A percentile compares a stretch with the other conserved stretches of the same genome.
phyloP scores from a whole-genome alignment of 495 filamentous ascomycete species.

The Rhypophila decipiens region DNA sequence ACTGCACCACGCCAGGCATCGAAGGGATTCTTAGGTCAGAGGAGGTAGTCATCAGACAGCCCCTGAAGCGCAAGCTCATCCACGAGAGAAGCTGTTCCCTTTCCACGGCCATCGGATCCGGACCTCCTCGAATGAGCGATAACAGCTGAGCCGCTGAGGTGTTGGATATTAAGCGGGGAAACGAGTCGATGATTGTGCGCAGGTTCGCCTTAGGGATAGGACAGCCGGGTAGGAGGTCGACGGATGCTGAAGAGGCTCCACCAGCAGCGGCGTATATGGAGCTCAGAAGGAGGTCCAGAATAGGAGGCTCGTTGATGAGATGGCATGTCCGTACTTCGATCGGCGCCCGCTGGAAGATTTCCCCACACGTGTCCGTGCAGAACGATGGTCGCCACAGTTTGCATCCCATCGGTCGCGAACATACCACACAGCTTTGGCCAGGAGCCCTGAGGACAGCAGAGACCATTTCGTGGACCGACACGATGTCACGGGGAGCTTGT shows the following conservation, averaged over 20 bases:
- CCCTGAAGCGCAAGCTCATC: slow-evolving; percentile 6
- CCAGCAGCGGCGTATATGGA: slow-evolving; percentile 4
- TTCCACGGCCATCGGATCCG: neutral
- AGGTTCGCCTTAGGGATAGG: neutral
- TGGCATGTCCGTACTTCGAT: slow-evolving; percentile 5
- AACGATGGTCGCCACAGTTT: slow-evolving; percentile 3
- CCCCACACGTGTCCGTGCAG: slow-evolving; percentile 2
- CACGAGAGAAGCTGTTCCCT: slow-evolving; percentile 4
- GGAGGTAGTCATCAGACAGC: slow-evolving; percentile 7
- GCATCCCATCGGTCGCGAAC: neutral
- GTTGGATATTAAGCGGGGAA: slow-evolving; percentile 2
- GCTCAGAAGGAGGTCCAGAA: slow-evolving; percentile 6
- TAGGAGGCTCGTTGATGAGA: slow-evolving; percentile 6
- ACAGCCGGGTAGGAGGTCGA: slow-evolving; percentile 3
- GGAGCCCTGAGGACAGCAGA: slow-evolving; percentile 1
- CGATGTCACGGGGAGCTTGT: neutral
- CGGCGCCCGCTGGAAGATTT: slow-evolving; percentile 5
- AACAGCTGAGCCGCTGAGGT: neutral
- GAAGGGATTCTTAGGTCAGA: neutral
- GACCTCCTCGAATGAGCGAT: slow-evolving; percentile 1
- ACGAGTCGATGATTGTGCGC: slow-evolving; percentile 7
- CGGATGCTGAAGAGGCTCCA: neutral
- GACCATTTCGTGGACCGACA: slow-evolving; percentile 1
- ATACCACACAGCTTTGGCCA: slow-evolving; percentile 6
- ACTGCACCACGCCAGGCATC: slow-evolving; percentile 8